Evolutionary conservation across 2,329 filamentous ascomycete species (phyloP).

Genomic region (Graphiopsis chlorocephala): DNA sequence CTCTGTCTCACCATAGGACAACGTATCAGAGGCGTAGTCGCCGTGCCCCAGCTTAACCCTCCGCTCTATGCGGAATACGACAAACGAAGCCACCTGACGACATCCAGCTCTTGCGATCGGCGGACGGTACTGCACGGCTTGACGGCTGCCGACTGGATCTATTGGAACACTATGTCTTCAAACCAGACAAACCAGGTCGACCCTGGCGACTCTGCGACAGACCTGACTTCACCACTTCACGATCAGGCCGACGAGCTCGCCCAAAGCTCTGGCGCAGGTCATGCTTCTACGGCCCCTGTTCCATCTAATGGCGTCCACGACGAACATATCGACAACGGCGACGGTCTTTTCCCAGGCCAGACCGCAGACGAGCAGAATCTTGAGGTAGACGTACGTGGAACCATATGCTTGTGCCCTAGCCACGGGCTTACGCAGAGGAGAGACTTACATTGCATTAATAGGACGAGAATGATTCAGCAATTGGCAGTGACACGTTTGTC

Average conservation of each 20-base stretch:
- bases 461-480: slow-evolving; percentile 35
- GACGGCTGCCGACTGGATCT: not conserved
- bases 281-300: not conserved
- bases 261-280: not conserved
- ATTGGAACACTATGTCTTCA: not conserved
- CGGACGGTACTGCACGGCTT: slow-evolving; percentile 6
- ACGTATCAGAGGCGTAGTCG: slow-evolving; percentile 1
- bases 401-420: not conserved
- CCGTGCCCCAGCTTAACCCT: not conserved
- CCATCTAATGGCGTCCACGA: not conserved
- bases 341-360: slow-evolving; percentile 13
- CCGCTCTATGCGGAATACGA: not conserved
- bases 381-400: slow-evolving; percentile 34
- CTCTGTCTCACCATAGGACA: not conserved
- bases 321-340: not conserved
- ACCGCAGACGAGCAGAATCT: slow-evolving; percentile 36
- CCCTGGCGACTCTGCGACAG: slow-evolving; percentile 1
- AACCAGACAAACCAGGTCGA: not conserved
- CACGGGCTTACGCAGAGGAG: not conserved
- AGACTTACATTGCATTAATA: slow-evolving; percentile 13
- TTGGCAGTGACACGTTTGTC: slow-evolving; percentile 36
- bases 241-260: not conserved
- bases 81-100: slow-evolving; percentile 10
- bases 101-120: slow-evolving; percentile 1
- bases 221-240: not conserved